Percentiles rank a stretch among this genome's conserved stretches.
Conservation (phyloP, 2,329 filamentous ascomycete genomes). For the Aspergillus sp. region DNA sequence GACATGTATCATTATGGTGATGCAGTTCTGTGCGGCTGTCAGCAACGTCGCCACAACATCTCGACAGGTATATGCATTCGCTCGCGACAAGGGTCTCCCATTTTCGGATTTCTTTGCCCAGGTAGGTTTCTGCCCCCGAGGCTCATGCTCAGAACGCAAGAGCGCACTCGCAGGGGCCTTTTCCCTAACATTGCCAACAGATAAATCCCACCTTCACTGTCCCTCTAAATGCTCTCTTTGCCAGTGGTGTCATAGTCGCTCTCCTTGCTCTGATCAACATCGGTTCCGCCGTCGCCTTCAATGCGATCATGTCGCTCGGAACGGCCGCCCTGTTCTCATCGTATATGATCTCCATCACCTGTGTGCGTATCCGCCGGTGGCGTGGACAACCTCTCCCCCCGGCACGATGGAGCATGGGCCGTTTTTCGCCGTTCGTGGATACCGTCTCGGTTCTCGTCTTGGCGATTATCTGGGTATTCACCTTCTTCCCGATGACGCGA, state of each 20-base stretch:
- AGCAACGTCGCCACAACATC: slow-evolving; percentile 34
- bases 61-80: slow-evolving; percentile 45
- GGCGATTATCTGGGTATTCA: slow-evolving; percentile 22
- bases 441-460: slow-evolving; percentile 28
- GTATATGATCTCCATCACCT: slow-evolving; percentile 54
- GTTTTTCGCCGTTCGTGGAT: slow-evolving; percentile 41
- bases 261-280: slow-evolving; percentile 51
- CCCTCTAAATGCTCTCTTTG: slow-evolving; percentile 31
- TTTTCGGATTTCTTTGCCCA: slow-evolving; percentile 24
- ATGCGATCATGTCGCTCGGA: background rate
- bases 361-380: slow-evolving; percentile 44
- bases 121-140: background rate
- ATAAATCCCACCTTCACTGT: slow-evolving; percentile 41
- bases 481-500: slow-evolving; percentile 27
- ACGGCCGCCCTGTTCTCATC: slow-evolving; percentile 35
- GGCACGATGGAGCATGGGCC: slow-evolving; percentile 34
- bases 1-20: slow-evolving; percentile 40
- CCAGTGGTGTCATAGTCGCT: slow-evolving; percentile 29
- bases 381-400: slow-evolving; percentile 33
- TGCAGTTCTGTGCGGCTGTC: slow-evolving; percentile 40
- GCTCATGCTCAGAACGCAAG: background rate
- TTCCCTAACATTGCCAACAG: slow-evolving; percentile 10
- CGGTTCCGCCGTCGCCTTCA: slow-evolving; percentile 36
- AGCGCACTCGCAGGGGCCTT: slow-evolving; percentile 21
- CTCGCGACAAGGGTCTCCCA: slow-evolving; percentile 41